These are phyloP conservation scores for Pyrus betulifolia DNA, from an alignment of 306 rosid species.

Conservation along the genomic window DNA sequence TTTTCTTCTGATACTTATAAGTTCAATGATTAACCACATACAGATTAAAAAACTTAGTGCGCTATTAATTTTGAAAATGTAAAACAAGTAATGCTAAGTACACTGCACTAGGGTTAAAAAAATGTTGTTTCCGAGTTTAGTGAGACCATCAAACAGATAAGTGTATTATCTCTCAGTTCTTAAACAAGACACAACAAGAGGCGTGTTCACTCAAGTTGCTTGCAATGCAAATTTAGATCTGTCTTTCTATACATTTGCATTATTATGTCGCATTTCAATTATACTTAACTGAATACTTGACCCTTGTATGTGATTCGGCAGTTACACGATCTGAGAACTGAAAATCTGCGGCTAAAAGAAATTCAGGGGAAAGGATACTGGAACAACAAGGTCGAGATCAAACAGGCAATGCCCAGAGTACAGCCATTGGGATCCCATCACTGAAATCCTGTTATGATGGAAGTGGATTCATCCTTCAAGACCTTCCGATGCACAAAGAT, in stretches of 20 bases:
- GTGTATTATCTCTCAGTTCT: not conserved
- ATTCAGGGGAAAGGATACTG: conserved; percentile 42
- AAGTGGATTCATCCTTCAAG: conserved; percentile 32
- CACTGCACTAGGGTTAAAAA: not conserved
- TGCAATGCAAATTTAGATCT: not conserved
- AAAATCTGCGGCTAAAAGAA: conserved; percentile 58
- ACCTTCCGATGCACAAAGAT: conserved; percentile 30
- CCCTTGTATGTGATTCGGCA: conserved; percentile 18
- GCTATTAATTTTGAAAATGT: not conserved
- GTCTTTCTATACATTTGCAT: not conserved
- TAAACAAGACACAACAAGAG: not conserved
- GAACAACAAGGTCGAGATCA: conserved; percentile 32
- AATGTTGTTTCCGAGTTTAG: not conserved
- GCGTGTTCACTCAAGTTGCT: not conserved
- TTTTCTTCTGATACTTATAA: not conserved
- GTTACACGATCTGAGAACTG: conserved; percentile 46
- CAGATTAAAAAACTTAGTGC: not conserved
- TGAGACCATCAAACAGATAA: not conserved
- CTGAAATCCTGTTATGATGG: conserved; percentile 34
- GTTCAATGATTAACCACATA: not conserved
- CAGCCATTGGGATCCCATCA: conserved; percentile 17
- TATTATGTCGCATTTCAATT: not conserved
- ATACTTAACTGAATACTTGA: not conserved
- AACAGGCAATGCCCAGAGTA: conserved; percentile 15
- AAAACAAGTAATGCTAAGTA: not conserved